These are phyloP conservation scores for Chaetoceros muelleri DNA, from an alignment of 108 stramenopile species.

Conservation along the genomic window DNA sequence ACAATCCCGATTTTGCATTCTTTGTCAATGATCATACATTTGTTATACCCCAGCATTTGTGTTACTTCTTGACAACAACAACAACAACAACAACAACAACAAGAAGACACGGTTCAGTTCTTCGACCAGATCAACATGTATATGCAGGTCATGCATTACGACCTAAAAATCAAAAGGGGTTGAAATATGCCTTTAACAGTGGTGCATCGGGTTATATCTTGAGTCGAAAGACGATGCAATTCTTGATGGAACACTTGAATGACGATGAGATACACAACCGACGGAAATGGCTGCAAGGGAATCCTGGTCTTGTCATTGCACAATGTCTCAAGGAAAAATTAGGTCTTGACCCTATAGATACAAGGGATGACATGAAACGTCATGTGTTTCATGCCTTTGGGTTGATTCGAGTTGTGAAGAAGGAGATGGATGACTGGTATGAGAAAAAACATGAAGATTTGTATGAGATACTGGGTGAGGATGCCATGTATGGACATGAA, in stretches of 20 bases:
- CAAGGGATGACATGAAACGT: slow-evolving; percentile 37
- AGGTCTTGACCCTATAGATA: slow-evolving; percentile 45
- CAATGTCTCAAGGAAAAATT: slow-evolving; percentile 52
- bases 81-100: too few relatives aligned
- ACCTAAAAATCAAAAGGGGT: slow-evolving; percentile 31
- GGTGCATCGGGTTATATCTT: slow-evolving; percentile 83
- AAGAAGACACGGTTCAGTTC: too few relatives aligned
- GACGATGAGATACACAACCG: slow-evolving; percentile 20
- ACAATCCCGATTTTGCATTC: slow-evolving; percentile 81
- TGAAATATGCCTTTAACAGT: slow-evolving; percentile 51
- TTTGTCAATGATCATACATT: slow-evolving; percentile 89
- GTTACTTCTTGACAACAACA: slow-evolving; percentile 43
- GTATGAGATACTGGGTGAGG: slow-evolving; percentile 27
- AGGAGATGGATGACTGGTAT: slow-evolving; percentile 79
- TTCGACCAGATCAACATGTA: slow-evolving; percentile 31
- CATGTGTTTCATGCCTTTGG: slow-evolving; percentile 79
- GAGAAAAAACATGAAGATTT: slow-evolving; percentile 56
- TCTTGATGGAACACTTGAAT: slow-evolving; percentile 55
- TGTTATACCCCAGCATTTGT: slow-evolving; percentile 74
- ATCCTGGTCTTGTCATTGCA: slow-evolving; percentile 64
- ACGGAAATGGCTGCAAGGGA: slow-evolving; percentile 65
- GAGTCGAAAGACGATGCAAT: slow-evolving; percentile 58
- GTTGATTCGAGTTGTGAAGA: slow-evolving; percentile 56
- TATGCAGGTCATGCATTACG: slow-evolving; percentile 77
- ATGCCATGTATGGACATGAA: slow-evolving; percentile 31